phyloP scores from a whole-genome alignment of 164 flowering plant species.

The Macadamia tetraphylla region DNA sequence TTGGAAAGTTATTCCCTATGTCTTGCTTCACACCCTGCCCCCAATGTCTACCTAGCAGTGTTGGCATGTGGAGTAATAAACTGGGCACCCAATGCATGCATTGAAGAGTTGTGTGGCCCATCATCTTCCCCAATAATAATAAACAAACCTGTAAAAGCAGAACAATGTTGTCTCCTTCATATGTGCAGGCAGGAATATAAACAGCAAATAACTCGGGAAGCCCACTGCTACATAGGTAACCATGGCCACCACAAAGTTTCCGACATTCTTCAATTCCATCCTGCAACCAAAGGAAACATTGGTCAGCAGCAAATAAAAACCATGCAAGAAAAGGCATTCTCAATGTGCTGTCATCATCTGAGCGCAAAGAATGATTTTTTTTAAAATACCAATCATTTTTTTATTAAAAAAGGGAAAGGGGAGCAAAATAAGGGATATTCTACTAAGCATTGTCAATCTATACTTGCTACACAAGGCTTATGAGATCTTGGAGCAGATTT shows the following conservation, averaged over 20 bases:
- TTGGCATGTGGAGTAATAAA: not conserved
- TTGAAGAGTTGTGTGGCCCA: not conserved
- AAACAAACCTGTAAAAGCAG: slow-evolving; percentile 75
- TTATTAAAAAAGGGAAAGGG: too few relatives aligned
- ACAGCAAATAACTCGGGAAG: slow-evolving; percentile 97
- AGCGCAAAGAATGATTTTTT: too few relatives aligned
- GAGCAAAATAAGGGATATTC: too few relatives aligned
- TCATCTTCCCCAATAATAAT: not conserved
- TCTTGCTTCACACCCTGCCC: too few relatives aligned
- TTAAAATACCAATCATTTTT: too few relatives aligned
- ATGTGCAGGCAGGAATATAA: slow-evolving; percentile 97
- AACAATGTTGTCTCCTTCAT: slow-evolving; percentile 94
- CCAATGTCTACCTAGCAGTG: not conserved
- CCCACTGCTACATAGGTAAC: slow-evolving; percentile 90
- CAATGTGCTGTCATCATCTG: too few relatives aligned
- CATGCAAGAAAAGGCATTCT: too few relatives aligned
- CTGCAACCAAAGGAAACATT: slow-evolving; percentile 30
- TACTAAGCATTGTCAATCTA: not conserved
- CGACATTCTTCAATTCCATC: slow-evolving; percentile 98
- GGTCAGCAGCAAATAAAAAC: not conserved
- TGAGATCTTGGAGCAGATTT: not conserved
- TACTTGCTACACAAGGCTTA: not conserved
- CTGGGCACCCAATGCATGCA: too few relatives aligned
- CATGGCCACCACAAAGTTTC: slow-evolving; percentile 98
- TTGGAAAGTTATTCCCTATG: not conserved